Percentiles rank a stretch among this genome's conserved stretches.
These are phyloP conservation scores for Claviceps arundinis DNA, from an alignment of 2,329 filamentous ascomycete species.

Conservation along the genomic window DNA sequence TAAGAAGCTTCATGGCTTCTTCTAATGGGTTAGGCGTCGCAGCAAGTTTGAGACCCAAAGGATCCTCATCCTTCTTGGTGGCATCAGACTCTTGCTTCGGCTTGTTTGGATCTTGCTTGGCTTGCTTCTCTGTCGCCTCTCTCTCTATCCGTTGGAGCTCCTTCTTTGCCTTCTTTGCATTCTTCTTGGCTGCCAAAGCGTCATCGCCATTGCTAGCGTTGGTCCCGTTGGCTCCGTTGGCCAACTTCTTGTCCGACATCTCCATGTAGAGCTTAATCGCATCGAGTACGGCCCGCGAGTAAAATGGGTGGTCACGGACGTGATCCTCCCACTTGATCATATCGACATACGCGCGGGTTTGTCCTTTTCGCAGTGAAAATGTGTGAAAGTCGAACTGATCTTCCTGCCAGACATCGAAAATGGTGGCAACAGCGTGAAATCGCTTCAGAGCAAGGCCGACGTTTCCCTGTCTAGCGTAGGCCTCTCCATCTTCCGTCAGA, in stretches of 20 bases:
- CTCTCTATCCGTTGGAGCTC: constrained; percentile 53
- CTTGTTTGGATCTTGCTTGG: constrained; percentile 77
- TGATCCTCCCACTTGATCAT: constrained; percentile 96
- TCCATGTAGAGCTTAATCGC: constrained; percentile 71
- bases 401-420: constrained; percentile 96
- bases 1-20: constrained; percentile 78
- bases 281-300: constrained; percentile 66
- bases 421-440: constrained; percentile 75
- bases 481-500: constrained; percentile 86
- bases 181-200: constrained; percentile 67
- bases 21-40: constrained; percentile 71
- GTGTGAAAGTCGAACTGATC: constrained; percentile 98
- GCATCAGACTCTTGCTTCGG: constrained; percentile 48
- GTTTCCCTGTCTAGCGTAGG: constrained; percentile 71
- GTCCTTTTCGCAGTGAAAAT: constrained; percentile 93
- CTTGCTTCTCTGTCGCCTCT: constrained; percentile 63
- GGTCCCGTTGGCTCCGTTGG: constrained; percentile 48
- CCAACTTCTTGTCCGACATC: constrained; percentile 61
- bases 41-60: constrained; percentile 65
- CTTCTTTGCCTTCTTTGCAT: constrained; percentile 78
- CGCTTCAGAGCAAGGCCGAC: constrained; percentile 80
- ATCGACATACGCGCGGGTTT: constrained; percentile 86
- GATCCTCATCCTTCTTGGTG: constrained; percentile 87
- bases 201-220: constrained; percentile 39
- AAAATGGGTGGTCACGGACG: constrained; percentile 86